Evolutionary conservation across 2,329 filamentous ascomycete genomes (phyloP), one percentile per base, ranked within the genome.

Genomic region (Gliomastix tumulicola): DNA sequence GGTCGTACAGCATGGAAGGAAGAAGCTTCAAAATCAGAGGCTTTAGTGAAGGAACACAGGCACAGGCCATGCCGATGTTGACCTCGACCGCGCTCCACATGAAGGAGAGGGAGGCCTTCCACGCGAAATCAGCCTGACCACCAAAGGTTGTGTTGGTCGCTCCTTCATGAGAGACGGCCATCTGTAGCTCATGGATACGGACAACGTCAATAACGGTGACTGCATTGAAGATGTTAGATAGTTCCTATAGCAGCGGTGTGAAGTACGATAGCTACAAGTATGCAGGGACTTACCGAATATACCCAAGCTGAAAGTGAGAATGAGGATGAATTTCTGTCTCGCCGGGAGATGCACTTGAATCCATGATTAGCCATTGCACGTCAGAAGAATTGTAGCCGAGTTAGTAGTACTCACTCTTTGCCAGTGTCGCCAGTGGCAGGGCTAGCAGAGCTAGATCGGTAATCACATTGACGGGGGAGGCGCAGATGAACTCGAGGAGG

Each of bases 61-160:
- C 89, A 53, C 87, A 94, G 44, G 88, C 82, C 48, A 96, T 88
- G 15, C 88, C 89, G 2, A 94, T 69, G 46, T 94, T 92, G 51
- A 95, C 88, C 57, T 96, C 89, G 37, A 96, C 79, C 11, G 83
- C 84, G 13, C 85, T 90, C 90, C 89, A 97, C 85, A 95, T 90
- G 53, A 94, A 82, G 0, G 87, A 86, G 6, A 88, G 63, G 1
- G 86, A 87, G 1, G 86, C 85, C 52, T 90, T 88, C 80, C 78
- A 86, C 37, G 72, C 63, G 48, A 79, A 79, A 40, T 78, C 65
- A 3, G 57, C 49, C 30, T 69, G 68, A 30, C 65, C 65, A 7
- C 74, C 74, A 36, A 79, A 77, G 7, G 63, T 59, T 10, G 65
- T 55, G 38, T 67, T 56, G 30, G 48, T 53, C 2, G 28, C 32